Evolutionary conservation across 257 asterid species (phyloP).

Genomic region (Leonotis leonurus): DNA sequence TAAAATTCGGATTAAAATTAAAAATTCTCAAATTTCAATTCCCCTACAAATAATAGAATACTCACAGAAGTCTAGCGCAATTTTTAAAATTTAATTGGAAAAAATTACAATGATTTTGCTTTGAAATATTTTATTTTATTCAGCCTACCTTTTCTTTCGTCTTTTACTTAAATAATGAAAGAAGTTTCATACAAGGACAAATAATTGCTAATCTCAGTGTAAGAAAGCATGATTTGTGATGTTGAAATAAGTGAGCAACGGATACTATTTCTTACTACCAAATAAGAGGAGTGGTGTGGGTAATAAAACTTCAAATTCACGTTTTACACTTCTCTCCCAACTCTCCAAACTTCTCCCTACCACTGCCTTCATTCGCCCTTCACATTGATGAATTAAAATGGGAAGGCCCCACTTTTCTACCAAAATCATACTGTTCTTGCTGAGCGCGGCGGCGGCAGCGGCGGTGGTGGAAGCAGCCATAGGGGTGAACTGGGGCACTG

Average conservation of each 20-base stretch:
- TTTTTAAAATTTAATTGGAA: too few relatives aligned
- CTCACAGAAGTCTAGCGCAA: too few relatives aligned
- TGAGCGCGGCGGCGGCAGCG: conserved; percentile 8
- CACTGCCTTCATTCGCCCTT: conserved; percentile 4
- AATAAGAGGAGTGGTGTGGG: neutral
- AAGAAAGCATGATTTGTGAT: neutral
- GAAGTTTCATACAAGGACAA: neutral
- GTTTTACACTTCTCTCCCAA: neutral
- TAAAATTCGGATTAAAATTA: too few relatives aligned
- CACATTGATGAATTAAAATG: conserved; percentile 23
- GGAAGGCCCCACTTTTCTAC: conserved; percentile 1
- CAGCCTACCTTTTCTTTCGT: too few relatives aligned
- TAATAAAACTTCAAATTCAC: conserved; percentile 13
- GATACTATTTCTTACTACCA: too few relatives aligned
- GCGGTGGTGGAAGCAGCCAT: conserved; percentile 58
- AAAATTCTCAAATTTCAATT: too few relatives aligned
- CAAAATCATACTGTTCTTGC: neutral
- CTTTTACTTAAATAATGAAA: neutral
- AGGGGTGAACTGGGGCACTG: conserved; percentile 92
- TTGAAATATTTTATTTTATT: too few relatives aligned
- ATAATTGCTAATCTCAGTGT: neutral
- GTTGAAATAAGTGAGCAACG: neutral
- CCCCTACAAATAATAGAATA: too few relatives aligned
- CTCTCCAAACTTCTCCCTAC: neutral
- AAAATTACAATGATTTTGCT: too few relatives aligned